Conservation (phyloP, 208 protist species). For the Blechomonas ayalai region DNA sequence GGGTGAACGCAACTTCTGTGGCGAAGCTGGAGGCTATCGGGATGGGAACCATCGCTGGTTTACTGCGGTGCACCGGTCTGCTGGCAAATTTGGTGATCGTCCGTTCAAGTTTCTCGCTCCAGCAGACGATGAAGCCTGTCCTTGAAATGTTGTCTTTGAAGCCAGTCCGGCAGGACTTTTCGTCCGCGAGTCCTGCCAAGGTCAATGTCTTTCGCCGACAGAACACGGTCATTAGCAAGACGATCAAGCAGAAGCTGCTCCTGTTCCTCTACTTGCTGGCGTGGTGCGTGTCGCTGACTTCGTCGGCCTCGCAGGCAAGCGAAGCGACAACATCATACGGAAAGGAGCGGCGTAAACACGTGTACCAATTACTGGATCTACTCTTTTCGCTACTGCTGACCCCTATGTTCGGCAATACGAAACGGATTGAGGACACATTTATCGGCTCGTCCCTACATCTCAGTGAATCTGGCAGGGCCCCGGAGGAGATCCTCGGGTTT, state of each 20-base stretch:
- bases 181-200: slow-evolving; percentile 40
- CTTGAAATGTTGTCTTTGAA: slow-evolving; percentile 45
- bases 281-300: slow-evolving; percentile 57
- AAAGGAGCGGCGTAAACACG: slow-evolving; percentile 33
- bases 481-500: slow-evolving; percentile 20
- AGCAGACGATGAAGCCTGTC: slow-evolving; percentile 36
- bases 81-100: slow-evolving; percentile 71
- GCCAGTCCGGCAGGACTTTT: slow-evolving; percentile 57
- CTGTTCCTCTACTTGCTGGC: slow-evolving; percentile 71
- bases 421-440: slow-evolving; percentile 63
- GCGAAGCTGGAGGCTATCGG: slow-evolving; percentile 69
- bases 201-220: slow-evolving; percentile 41
- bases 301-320: slow-evolving; percentile 4
- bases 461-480: slow-evolving; percentile 9
- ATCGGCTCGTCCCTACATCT: slow-evolving; percentile 27
- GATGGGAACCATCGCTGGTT: slow-evolving; percentile 52
- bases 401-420: slow-evolving; percentile 16
- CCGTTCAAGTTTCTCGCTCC: slow-evolving; percentile 32
- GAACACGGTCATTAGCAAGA: slow-evolving; percentile 51
- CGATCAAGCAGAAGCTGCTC: slow-evolving; percentile 76
- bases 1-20: slow-evolving; percentile 67
- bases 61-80: slow-evolving; percentile 53
- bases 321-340: slow-evolving; percentile 7
- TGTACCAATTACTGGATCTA: slow-evolving; percentile 69
- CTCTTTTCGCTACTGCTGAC: slow-evolving; percentile 60